Percentiles rank a stretch among this genome's conserved stretches.
Conservation (phyloP, 805 yeast genomes). For the Nakazawaea ishiwadae region DNA sequence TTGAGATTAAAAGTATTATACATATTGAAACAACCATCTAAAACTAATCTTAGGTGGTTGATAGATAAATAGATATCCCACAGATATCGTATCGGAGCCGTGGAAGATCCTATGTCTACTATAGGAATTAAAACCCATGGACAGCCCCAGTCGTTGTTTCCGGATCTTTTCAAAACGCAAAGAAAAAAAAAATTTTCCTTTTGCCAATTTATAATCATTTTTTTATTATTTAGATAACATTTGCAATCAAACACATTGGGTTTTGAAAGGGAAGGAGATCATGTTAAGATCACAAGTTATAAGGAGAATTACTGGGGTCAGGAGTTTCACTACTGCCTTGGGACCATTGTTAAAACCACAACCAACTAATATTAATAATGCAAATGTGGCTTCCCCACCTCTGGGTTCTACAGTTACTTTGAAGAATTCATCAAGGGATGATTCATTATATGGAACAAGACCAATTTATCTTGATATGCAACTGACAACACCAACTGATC, state of each 20-base stretch:
- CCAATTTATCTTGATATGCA: conserved; percentile 97
- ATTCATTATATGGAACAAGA: conserved; percentile 54
- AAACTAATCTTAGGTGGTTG: too few relatives aligned
- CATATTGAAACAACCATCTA: too few relatives aligned
- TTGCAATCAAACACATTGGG: neutral
- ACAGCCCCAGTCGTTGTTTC: too few relatives aligned
- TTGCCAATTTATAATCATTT: too few relatives aligned
- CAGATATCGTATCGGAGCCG: too few relatives aligned
- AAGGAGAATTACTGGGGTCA: neutral
- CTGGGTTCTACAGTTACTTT: conserved; percentile 41
- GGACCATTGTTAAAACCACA: conserved; percentile 4
- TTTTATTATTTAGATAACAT: too few relatives aligned
- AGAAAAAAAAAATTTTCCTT: too few relatives aligned
- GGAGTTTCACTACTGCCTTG: neutral
- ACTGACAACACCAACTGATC: conserved; percentile 98
- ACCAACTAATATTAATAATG: conserved; percentile 16
- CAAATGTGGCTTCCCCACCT: conserved; percentile 32
- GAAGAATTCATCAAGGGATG: conserved; percentile 40
- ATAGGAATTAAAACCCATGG: too few relatives aligned
- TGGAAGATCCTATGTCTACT: too few relatives aligned
- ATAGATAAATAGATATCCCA: too few relatives aligned
- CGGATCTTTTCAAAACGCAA: too few relatives aligned
- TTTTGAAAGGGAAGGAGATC: neutral
- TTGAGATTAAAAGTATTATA: too few relatives aligned
- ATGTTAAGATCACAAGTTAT: conserved; percentile 9